phyloP scores from a whole-genome alignment of 2,329 filamentous ascomycete genomes.

The Trichoderma asperellum region DNA sequence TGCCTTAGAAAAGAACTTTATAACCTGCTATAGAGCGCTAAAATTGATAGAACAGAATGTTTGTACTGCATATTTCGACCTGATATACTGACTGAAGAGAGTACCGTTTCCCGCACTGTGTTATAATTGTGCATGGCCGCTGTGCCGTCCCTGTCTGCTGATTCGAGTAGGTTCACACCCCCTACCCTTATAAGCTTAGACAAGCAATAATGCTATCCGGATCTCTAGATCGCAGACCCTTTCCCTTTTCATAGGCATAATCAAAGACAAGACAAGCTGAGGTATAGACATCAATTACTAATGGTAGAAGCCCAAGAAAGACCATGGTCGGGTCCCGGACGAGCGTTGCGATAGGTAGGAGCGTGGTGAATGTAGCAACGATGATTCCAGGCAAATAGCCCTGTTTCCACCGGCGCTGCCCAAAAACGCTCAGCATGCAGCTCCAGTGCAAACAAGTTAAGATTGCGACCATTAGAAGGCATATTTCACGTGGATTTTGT shows the following conservation, averaged over 20 bases:
- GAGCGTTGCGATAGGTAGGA: slow-evolving; percentile 1
- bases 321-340: neutral
- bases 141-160: too few relatives aligned
- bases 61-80: too few relatives aligned
- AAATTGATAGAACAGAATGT: too few relatives aligned
- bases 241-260: slow-evolving; percentile 45
- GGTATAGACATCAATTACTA: neutral
- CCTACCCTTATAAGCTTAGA: too few relatives aligned
- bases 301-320: slow-evolving; percentile 2
- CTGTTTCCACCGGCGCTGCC: neutral
- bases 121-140: too few relatives aligned
- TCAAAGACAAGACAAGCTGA: neutral
- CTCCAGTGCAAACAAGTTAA: slow-evolving; percentile 16
- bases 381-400: neutral
- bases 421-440: neutral
- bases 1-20: too few relatives aligned
- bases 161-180: too few relatives aligned
- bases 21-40: too few relatives aligned
- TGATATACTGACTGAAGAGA: too few relatives aligned
- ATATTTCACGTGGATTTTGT: neutral
- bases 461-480: neutral
- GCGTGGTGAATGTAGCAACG: neutral
- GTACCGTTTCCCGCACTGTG: too few relatives aligned
- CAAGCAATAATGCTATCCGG: neutral
- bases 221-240: neutral